Evolutionary conservation across 495 filamentous ascomycete genomes (phyloP), one percentile per base, ranked within the genome.

Genomic region (Annulohypoxylon moriforme): DNA sequence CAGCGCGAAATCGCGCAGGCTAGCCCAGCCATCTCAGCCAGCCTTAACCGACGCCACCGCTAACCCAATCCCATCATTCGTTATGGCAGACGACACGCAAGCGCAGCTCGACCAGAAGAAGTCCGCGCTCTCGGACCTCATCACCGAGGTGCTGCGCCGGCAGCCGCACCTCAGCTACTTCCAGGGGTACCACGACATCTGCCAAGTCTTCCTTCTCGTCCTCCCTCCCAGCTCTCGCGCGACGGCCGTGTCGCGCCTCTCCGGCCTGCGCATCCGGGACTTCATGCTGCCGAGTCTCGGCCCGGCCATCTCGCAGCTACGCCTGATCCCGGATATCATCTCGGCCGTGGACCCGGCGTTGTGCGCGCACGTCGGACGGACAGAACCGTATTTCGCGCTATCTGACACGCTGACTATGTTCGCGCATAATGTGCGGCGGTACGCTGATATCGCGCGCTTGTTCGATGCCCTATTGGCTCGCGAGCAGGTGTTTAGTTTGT

Each of bases 131-230:
- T 93, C 90, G 13, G 78, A 86, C 62, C 82, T 98, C 18, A 97
- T 98, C 75, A 86, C 85, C 42, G 84, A 90, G 68, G 87, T 94
- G 18, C 86, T 98, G 24, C 87, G 96, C 16, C 85, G 87, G 9
- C 85, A 97, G 74, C 96, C 96, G 4, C 90, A 91, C 83, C 89
- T 99, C 11, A 92, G 88, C 81, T 99, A 99, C 81, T 98, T 98
- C 81, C 96, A 99, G 84, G 96, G 96, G 68, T 99, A 97, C 80
- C 96, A 99, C 77, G 96, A 99, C 80, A 98, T 99, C 75, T 95
- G 92, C 69, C 96, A 98, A 78, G 96, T 99, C n/a, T 84, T 99
- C 50, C 87, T 98, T 4, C 86, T 99, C 14, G 93, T 97, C 6
- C 83, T 98, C 2, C 84, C 87, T 4, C 64, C 81, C n/a, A 79